Evolutionary conservation across 2,329 filamentous ascomycete genomes (phyloP), one percentile per base, ranked within the genome.

Genomic region (Didymella pinodella): DNA sequence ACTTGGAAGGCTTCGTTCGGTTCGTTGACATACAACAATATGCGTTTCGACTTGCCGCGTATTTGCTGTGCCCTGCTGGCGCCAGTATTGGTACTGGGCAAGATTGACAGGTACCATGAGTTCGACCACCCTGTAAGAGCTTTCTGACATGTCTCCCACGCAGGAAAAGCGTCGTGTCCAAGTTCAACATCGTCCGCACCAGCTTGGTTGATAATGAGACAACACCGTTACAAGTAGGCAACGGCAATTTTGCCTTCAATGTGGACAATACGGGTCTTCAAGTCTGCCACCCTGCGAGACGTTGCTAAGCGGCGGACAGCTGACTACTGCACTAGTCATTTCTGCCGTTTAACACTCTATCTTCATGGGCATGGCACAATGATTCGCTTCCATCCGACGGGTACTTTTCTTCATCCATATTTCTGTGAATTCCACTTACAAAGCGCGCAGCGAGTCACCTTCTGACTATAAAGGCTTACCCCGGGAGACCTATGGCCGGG

Each of bases 201-300:
- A 54, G 28, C 26, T 54, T 70, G 10, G 69, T 70, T 11, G 60
- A 67, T 78, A n/a, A 78, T 71, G 44, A 81, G 16, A 75, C 73
- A 1, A 86, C 84, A 2, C 84, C 84, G 0, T 72, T 86, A 18
- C 80, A 81, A 64, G 77, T 82, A 5, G 80, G 79, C 4, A 82
- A 82, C 61, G 80, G 80, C 1, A 75, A 81, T 36, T 81, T 82
- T 54, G 80, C 79, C 2, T 81, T 80, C 55, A 80, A 80, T 32
- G 76, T 77, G 5, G 79, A 81, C 62, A 75, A 81, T 12, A 81
- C 80, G 0, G 80, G 80, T 0, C 68, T 82, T n/a, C 80, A 81
- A 61, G 67, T 65, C 53, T 6, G 54, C 34, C n/a, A 25, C 12
- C 22, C 18, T 16, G 28, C 10, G 36, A 18, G 22, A 18, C n/a